Conservation (phyloP, 208 protist genomes). For the Leishmania amazonensis region DNA sequence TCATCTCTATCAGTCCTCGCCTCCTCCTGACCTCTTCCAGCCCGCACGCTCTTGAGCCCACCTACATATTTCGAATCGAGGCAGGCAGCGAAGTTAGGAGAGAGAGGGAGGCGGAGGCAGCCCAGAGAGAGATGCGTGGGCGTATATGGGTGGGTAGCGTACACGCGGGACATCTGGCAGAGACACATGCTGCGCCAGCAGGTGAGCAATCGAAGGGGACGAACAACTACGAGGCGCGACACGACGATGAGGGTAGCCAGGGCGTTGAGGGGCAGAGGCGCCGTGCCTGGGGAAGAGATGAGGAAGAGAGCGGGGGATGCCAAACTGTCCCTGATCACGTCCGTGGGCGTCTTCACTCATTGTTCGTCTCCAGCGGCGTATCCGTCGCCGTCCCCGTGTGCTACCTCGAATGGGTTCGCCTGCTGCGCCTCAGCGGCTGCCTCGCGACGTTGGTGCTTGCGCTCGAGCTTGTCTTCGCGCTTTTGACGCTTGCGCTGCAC, state of each 20-base stretch:
- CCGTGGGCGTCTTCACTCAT: neutral
- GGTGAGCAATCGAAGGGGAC: neutral
- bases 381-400: slow-evolving; percentile 42
- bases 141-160: neutral
- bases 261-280: neutral
- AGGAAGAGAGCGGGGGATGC: neutral
- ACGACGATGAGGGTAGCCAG: neutral
- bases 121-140: neutral
- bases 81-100: neutral
- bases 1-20: neutral
- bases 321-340: neutral
- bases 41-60: neutral
- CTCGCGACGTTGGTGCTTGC: slow-evolving; percentile 71
- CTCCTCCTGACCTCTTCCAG: neutral
- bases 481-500: slow-evolving; percentile 63
- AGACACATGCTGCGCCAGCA: neutral
- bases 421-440: slow-evolving; percentile 61
- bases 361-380: slow-evolving; percentile 61
- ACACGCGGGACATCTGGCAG: neutral
- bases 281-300: neutral
- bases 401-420: slow-evolving; percentile 78
- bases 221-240: neutral
- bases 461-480: slow-evolving; percentile 58
- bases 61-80: neutral
- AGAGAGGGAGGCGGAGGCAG: neutral